Evolutionary conservation across 1,284 basidiomycete species (phyloP).

Genomic region (Stygiomarasmius scandens): DNA sequence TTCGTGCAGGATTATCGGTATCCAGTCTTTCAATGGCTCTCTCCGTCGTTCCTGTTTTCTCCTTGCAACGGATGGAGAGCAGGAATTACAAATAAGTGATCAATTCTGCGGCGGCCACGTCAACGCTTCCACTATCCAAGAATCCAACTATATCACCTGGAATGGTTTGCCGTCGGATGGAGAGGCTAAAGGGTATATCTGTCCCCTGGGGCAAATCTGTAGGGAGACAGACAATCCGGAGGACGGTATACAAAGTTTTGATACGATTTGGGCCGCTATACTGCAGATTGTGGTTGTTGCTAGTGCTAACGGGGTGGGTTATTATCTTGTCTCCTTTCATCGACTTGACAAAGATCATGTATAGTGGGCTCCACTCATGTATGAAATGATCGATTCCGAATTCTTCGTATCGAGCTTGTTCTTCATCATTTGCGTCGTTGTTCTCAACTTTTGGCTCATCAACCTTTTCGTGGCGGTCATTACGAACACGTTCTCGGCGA

Average conservation of each 20-base stretch:
- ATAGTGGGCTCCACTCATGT: constrained; percentile 86
- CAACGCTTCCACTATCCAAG: constrained; percentile 53
- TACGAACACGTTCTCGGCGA: constrained; percentile 92
- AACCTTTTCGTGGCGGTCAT: constrained; percentile 97
- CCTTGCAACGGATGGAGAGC: constrained; percentile 51
- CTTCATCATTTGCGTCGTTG: constrained; percentile 83
- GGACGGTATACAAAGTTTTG: constrained; percentile 79
- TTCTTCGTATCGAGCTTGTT: constrained; percentile 88
- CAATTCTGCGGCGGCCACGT: constrained; percentile 84
- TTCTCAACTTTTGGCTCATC: constrained; percentile 94
- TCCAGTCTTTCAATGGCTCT: constrained; percentile 89
- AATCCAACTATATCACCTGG: constrained; percentile 48
- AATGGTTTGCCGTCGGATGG: constrained; percentile 35
- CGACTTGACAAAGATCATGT: too few relatives aligned
- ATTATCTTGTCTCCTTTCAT: neutral
- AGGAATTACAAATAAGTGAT: constrained; percentile 42
- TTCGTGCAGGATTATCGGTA: constrained; percentile 77
- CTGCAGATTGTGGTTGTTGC: constrained; percentile 89
- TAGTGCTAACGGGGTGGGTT: constrained; percentile 72
- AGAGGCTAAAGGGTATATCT: constrained; percentile 74
- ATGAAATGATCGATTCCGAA: constrained; percentile 89
- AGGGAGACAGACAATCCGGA: constrained; percentile 73
- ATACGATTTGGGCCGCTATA: constrained; percentile 84
- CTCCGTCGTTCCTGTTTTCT: constrained; percentile 69
- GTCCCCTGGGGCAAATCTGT: constrained; percentile 82